Conservation (phyloP, 2,329 filamentous ascomycete species). For the Neonectria punicea region DNA sequence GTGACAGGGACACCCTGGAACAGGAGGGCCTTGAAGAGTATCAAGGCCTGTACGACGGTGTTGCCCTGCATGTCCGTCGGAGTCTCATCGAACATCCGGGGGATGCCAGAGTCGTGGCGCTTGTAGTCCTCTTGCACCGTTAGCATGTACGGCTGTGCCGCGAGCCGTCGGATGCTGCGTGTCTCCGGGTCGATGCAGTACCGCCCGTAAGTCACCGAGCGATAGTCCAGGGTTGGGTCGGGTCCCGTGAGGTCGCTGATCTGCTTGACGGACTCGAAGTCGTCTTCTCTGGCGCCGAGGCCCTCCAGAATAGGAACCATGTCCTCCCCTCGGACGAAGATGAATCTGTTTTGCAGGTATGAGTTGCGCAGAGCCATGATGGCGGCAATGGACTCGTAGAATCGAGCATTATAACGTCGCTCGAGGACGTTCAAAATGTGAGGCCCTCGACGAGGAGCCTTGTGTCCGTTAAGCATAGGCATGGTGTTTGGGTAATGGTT, state of each 20-base stretch:
- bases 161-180: slow-evolving; percentile 37
- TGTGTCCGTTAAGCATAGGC: slow-evolving; percentile 21
- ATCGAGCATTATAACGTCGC: slow-evolving; percentile 31
- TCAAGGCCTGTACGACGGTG: slow-evolving; percentile 43
- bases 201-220: slow-evolving; percentile 35
- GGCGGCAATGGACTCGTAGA: slow-evolving; percentile 35
- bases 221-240: slow-evolving; percentile 42
- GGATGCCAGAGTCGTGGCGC: slow-evolving; percentile 41
- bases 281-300: slow-evolving; percentile 39
- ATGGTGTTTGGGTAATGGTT: slow-evolving; percentile 8
- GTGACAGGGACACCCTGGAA: slow-evolving; percentile 35
- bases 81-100: slow-evolving; percentile 41
- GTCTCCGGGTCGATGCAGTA: slow-evolving; percentile 40
- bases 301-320: slow-evolving; percentile 38
- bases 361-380: slow-evolving; percentile 34
- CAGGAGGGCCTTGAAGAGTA: slow-evolving; percentile 44
- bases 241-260: slow-evolving; percentile 37
- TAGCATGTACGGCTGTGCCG: slow-evolving; percentile 41
- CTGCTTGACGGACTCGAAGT: slow-evolving; percentile 34
- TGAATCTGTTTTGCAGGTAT: slow-evolving; percentile 34
- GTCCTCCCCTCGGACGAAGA: slow-evolving; percentile 38
- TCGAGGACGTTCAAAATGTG: slow-evolving; percentile 36
- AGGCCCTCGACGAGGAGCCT: slow-evolving; percentile 18
- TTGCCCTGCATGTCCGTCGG: slow-evolving; percentile 42
- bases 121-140: slow-evolving; percentile 42